Conservation (phyloP, 2,329 filamentous ascomycete species). For the Sarocladium oryzae region DNA sequence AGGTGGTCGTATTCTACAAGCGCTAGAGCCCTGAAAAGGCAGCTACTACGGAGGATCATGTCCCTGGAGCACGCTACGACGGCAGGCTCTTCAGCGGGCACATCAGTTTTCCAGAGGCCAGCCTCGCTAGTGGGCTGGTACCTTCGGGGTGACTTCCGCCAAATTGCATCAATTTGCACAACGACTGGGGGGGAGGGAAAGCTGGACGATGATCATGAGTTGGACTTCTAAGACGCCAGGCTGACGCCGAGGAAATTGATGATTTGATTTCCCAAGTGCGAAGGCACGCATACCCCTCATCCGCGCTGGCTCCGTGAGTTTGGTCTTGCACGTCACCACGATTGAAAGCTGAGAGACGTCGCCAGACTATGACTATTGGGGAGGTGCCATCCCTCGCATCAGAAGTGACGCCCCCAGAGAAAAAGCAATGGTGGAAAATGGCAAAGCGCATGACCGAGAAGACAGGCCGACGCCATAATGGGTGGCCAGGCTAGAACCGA, state of each 20-base stretch:
- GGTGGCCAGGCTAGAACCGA: not conserved
- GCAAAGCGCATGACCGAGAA: too few species aligned
- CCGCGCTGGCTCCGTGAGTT: too few species aligned
- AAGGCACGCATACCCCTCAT: too few species aligned
- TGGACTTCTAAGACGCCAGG: not conserved
- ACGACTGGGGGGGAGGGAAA: not conserved
- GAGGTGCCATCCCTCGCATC: not conserved
- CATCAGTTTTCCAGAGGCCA: not conserved
- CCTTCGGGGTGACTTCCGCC: slow-evolving; percentile 14
- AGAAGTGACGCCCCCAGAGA: not conserved
- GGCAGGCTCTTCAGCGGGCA: too few species aligned
- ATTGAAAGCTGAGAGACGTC: too few species aligned
- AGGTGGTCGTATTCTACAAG: too few species aligned
- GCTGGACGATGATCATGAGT: not conserved
- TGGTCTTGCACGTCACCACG: too few species aligned
- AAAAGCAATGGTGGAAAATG: too few species aligned
- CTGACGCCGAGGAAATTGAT: not conserved
- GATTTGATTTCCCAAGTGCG: too few species aligned
- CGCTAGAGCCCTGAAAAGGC: too few species aligned
- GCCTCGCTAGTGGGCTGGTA: slow-evolving; percentile 1
- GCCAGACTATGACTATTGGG: not conserved
- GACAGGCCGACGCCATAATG: not conserved
- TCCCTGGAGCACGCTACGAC: not conserved
- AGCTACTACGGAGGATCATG: too few species aligned
- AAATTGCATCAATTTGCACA: slow-evolving; percentile 7